Evolutionary conservation across 306 rosid genomes (phyloP).

Genomic region (Vigna reflexopilosa): DNA sequence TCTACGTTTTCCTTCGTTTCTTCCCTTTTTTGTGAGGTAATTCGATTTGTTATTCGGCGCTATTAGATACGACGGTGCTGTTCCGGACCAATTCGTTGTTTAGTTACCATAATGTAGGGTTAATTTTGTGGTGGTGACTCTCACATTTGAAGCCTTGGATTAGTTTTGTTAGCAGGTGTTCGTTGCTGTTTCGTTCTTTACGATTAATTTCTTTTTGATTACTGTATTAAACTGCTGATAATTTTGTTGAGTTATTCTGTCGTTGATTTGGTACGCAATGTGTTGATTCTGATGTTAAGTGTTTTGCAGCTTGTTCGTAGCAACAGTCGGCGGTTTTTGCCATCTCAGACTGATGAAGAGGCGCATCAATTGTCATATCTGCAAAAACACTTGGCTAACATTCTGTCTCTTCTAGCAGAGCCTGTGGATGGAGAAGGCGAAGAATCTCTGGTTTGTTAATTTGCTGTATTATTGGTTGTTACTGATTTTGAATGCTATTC

Average conservation of each 20-base stretch:
- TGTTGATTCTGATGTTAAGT: conserved; percentile 42
- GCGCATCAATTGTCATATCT: conserved; percentile 94
- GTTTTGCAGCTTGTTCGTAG: conserved; percentile 93
- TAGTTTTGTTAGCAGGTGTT: conserved; percentile 21
- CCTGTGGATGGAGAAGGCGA: conserved; percentile 93
- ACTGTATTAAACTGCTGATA: conserved; percentile 6
- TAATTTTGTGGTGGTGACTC: background rate
- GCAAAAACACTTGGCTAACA: conserved; percentile 91
- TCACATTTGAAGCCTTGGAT: conserved; percentile 10
- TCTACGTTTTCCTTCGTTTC: conserved; percentile 10
- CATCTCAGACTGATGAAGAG: conserved; percentile 96
- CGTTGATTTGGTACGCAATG: conserved; percentile 1
- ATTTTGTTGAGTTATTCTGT: conserved; percentile 29
- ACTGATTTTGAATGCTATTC: conserved; percentile 20
- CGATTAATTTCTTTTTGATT: background rate
- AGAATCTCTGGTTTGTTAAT: conserved; percentile 86
- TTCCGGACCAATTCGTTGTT: conserved; percentile 32
- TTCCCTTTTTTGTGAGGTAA: background rate
- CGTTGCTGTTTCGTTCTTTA: background rate
- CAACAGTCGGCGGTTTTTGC: conserved; percentile 88
- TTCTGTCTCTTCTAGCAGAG: conserved; percentile 90
- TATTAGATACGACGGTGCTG: background rate
- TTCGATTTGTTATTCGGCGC: background rate
- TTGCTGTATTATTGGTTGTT: conserved; percentile 28
- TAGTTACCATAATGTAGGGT: background rate